Percentiles rank a stretch among this genome's conserved stretches.
Conservation (phyloP, 495 filamentous ascomycete species). For the Aspergillus egyptiacus region DNA sequence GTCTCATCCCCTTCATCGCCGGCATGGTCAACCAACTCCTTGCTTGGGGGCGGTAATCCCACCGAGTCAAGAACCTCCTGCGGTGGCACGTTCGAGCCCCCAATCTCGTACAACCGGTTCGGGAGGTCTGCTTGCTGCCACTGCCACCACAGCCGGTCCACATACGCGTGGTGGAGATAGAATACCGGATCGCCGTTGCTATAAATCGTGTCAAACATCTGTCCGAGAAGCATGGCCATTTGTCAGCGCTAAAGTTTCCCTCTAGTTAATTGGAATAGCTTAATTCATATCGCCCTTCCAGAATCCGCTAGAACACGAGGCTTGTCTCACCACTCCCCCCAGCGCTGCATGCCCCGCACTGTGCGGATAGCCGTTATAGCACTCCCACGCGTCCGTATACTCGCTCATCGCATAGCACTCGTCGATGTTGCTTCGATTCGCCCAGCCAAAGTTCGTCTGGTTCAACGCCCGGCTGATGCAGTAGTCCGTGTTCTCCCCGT, state of each 20-base stretch:
- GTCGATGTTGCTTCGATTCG: constrained; percentile 1
- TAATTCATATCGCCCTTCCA: too few species aligned
- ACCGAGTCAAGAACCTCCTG: background rate
- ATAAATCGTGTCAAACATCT: background rate
- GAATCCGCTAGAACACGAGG: too few species aligned
- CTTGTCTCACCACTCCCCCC: constrained; percentile 4
- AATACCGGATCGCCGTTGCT: constrained; percentile 5
- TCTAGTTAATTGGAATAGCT: too few species aligned
- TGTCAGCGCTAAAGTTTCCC: too few species aligned
- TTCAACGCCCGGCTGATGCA: background rate
- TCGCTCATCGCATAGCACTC: background rate
- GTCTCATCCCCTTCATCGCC: constrained; percentile 1
- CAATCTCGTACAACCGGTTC: background rate
- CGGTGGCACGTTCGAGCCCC: constrained; percentile 1
- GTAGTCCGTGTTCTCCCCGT: background rate
- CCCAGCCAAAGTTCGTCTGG: background rate
- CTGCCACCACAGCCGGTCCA: constrained; percentile 8
- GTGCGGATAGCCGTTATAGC: constrained; percentile 5
- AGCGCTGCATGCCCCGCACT: constrained; percentile 1
- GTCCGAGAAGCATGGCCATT: too few species aligned
- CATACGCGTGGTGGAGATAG: constrained; percentile 10
- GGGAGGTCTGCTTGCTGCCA: constrained; percentile 4
- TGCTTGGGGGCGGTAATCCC: background rate
- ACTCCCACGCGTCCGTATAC: constrained; percentile 3
- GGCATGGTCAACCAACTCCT: background rate